Base-by-base conservation (phyloP, 768 basidiomycete genomes). In the Polyporus arcularius region DNA sequence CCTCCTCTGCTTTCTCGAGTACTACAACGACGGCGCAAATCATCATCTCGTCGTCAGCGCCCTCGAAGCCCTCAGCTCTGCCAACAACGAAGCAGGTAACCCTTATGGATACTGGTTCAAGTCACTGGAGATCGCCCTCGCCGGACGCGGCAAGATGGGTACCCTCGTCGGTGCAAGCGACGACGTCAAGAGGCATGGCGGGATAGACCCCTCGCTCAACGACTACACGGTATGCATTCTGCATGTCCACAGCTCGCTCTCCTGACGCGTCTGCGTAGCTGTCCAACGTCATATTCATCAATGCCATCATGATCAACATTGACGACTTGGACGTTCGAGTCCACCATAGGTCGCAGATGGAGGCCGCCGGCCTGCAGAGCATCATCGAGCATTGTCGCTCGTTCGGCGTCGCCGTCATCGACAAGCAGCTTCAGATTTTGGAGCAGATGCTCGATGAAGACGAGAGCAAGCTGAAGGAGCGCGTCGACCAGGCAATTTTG, bases 111-210 rank as follows among this genome's bases (percentile, higher is more conserved):
- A 85, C 67, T 98, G 94, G 96, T 92, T 98, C 70, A 88, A 86
- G 66, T 88, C 87, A 0, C 77, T 96, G 64, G 90, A 94, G 65
- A 75, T 76, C 30, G 85, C 85, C 3, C 79, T 98, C 16, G 82
- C 86, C 49, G 96, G 95, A 2, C 79, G 94, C 57, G 96, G 96
- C 1, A 90, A 88, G 72, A 95, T 98, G 93, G 96, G 96, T 1
- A 97, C 92, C 71, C 74, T 92, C 42, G 96, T 99, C 8, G 97
- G 97, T 0, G 94, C 94, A 26, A 96, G 95, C 67, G 92, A 96
- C 14, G 95, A 98, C 66, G 84, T 96, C 57, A 83, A 82, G 73
- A 86, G 84, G 59, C 77, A 81, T 61, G 84, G 83, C 48, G 85
- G 88, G 42, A 72, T 85, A 18, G 88, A 90, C 60, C 84, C 79